Conservation (phyloP, 768 basidiomycete genomes). For the Boletus sensibilis region DNA sequence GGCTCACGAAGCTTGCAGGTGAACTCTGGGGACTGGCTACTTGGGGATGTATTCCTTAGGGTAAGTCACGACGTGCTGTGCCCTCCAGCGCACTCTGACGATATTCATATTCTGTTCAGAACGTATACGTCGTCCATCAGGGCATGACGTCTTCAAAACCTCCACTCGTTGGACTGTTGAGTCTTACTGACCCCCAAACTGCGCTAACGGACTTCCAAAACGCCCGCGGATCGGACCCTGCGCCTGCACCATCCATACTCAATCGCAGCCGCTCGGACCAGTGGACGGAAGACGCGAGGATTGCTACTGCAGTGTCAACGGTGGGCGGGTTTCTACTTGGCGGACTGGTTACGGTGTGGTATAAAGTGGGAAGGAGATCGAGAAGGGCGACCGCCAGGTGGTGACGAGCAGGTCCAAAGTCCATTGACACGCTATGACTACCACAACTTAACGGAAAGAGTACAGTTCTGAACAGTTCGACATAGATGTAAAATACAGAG, state of each 20-base stretch:
- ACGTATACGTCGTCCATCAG: constrained; percentile 53
- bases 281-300: constrained; percentile 17
- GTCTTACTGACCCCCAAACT: constrained; percentile 39
- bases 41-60: constrained; percentile 58
- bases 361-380: constrained; percentile 6
- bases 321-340: constrained; percentile 40
- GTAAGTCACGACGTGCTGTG: constrained; percentile 30
- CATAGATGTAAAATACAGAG: constrained; percentile 1
- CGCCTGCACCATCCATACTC: constrained; percentile 23
- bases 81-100: background rate
- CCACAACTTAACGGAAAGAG: background rate
- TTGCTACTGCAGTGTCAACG: constrained; percentile 25
- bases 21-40: constrained; percentile 59
- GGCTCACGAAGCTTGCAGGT: constrained; percentile 33
- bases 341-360: constrained; percentile 23
- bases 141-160: constrained; percentile 38
- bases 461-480: background rate
- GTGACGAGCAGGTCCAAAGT: constrained; percentile 2
- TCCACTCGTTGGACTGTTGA: constrained; percentile 47
- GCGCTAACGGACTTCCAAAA: constrained; percentile 41
- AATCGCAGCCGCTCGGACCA: constrained; percentile 3
- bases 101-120: constrained; percentile 34
- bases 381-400: constrained; percentile 2
- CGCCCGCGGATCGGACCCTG: constrained; percentile 43
- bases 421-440: background rate